phyloP scores from a whole-genome alignment of 768 basidiomycete species.

The Phlegmacium glaucopus region DNA sequence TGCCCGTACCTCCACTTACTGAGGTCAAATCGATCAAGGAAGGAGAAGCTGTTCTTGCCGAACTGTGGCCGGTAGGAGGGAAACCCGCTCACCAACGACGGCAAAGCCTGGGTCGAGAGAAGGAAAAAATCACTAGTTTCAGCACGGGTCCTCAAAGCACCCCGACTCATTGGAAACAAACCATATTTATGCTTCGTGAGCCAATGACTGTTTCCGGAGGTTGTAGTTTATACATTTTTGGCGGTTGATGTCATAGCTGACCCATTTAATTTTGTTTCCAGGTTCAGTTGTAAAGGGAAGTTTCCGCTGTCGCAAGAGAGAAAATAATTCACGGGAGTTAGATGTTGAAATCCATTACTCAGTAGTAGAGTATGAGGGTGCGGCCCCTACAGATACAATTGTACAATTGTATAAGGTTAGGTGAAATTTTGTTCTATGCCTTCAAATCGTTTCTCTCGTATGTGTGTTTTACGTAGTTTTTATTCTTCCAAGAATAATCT shows the following conservation, averaged over 20 bases:
- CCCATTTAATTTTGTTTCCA: conserved; percentile 22
- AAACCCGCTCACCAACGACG: conserved; percentile 58
- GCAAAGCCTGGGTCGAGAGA: conserved; percentile 49
- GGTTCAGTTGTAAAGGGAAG: conserved; percentile 72
- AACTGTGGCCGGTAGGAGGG: conserved; percentile 77
- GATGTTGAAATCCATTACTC: conserved; percentile 89
- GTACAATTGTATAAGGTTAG: conserved; percentile 82
- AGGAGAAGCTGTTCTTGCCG: conserved; percentile 62
- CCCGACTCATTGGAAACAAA: conserved; percentile 97
- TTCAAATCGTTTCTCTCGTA: too few species aligned
- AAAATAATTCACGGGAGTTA: conserved; percentile 79
- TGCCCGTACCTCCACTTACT: conserved; percentile 47
- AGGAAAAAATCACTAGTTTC: conserved; percentile 64
- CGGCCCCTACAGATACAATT: conserved; percentile 36
- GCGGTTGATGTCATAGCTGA: background rate
- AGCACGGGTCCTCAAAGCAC: conserved; percentile 87
- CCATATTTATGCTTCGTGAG: conserved; percentile 79
- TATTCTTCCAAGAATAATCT: too few species aligned
- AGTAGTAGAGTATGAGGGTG: conserved; percentile 39
- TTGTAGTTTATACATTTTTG: conserved; percentile 17
- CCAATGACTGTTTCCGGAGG: conserved; percentile 77
- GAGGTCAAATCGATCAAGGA: conserved; percentile 56
- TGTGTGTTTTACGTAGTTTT: too few species aligned
- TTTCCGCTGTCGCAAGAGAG: conserved; percentile 83
- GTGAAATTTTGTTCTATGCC: conserved; percentile 27